Evolutionary conservation across 352 stramenopile genomes (phyloP), one percentile per base, ranked within the genome.

Genomic region (Pythium pectinolyticum): DNA sequence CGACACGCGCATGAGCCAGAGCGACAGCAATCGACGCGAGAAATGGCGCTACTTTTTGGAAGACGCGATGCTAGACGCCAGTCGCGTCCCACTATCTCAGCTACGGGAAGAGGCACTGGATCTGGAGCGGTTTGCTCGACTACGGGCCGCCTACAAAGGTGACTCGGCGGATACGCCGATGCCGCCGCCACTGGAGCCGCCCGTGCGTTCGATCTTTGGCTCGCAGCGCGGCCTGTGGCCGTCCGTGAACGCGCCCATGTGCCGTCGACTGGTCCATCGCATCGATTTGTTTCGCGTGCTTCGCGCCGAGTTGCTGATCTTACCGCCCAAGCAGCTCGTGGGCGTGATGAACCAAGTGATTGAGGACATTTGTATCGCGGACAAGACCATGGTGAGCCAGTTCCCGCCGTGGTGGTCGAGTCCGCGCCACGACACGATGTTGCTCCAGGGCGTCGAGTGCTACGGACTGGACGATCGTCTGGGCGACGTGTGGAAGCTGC

Each of bases 31-130:
- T 20, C 66, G 70, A 30, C 57, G 69, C 11, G 80, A 95, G 30
- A 94, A 94, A 62, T 96, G 87, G 87, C 75, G 84, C 5, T 89
- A 90, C 46, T 94, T 95, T 47, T 31, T 88, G 24, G 54, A 84
- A 12, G 86, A 96, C 47, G 41, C 69, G 9, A 41, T 75, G 3
- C 57, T 96, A 27, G 52, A 52, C 6, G 54, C 92, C 15, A 62
- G 54, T 0, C 66, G 69, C 7, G 67, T 57, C n/a, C 69, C 80
- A n/a, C 56, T 90, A 4, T 63, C 67, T 11, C 69, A 86, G 25
- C 56, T 94, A 6, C 57, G 78, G 2, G 69, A 53, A 5, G 86
- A 94, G 68, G 82, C 79, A 2, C 51, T 72, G 24, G 75, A 89
- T 51, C 55, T 94, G 40, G 86, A 93, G 70, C 76, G 73, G 9